phyloP scores from a whole-genome alignment of 2,329 filamentous ascomycete genomes.

The Ascochyta viciae-villosae region DNA sequence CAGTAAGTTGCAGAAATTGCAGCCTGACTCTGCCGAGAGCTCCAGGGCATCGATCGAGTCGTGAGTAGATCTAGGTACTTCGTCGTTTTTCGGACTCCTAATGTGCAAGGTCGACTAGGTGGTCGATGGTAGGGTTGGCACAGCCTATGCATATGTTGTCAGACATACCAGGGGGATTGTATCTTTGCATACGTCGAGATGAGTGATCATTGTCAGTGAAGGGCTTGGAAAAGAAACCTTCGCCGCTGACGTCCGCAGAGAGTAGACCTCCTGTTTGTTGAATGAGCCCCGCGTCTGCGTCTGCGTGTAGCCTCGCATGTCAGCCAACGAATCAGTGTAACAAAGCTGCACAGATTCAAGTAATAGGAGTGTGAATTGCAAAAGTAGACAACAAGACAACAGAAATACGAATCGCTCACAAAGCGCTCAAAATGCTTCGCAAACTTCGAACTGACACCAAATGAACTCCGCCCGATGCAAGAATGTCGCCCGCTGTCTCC shows the following conservation, averaged over 20 bases:
- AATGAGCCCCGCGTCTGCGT: not conserved
- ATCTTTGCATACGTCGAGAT: too few species aligned
- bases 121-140: not conserved
- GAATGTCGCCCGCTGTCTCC: not conserved
- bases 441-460: not conserved
- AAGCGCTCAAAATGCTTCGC: not conserved
- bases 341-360: not conserved
- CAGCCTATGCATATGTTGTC: not conserved
- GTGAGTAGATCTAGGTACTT: not conserved
- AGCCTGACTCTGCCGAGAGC: not conserved
- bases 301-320: not conserved
- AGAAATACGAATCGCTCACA: not conserved
- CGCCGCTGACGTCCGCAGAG: too few species aligned
- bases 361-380: not conserved
- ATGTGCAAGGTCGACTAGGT: not conserved
- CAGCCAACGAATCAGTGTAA: not conserved
- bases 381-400: not conserved
- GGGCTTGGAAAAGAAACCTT: too few species aligned
- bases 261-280: not conserved
- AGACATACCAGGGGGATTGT: too few species aligned
- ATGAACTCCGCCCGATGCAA: not conserved
- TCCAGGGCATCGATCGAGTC: not conserved
- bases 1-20: not conserved
- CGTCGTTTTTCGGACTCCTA: not conserved
- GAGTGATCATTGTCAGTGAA: too few species aligned